Evolutionary conservation across 768 basidiomycete species (phyloP).

Genomic region (Hysterangium stoloniferum): DNA sequence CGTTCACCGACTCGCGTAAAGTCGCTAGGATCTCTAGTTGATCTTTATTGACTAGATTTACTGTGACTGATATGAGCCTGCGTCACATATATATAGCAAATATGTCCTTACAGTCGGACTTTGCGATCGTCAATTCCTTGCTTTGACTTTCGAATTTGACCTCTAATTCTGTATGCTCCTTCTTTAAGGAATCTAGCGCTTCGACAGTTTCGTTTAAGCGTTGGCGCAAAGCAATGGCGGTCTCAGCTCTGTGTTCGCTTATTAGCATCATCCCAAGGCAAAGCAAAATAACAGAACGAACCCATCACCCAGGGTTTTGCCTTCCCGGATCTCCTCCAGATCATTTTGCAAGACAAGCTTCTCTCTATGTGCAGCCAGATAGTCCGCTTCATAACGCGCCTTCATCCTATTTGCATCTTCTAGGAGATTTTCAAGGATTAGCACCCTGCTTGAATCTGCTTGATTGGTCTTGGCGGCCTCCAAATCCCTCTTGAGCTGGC

Average conservation of each 20-base stretch:
- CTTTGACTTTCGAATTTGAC: conserved; percentile 54
- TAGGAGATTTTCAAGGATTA: conserved; percentile 86
- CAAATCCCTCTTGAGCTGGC: conserved; percentile 74
- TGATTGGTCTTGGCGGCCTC: conserved; percentile 66
- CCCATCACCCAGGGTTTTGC: conserved; percentile 81
- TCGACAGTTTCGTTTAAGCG: conserved; percentile 83
- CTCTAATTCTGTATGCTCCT: conserved; percentile 62
- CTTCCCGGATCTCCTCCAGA: conserved; percentile 83
- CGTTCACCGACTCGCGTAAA: conserved; percentile 80
- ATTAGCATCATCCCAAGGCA: background rate
- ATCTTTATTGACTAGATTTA: conserved; percentile 87
- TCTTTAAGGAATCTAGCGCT: conserved; percentile 63
- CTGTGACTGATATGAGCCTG: conserved; percentile 31
- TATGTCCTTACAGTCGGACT: conserved; percentile 66
- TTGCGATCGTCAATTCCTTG: conserved; percentile 72
- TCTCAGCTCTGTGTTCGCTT: conserved; percentile 55
- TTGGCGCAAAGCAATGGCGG: conserved; percentile 81
- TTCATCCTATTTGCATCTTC: conserved; percentile 91
- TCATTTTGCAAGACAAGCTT: conserved; percentile 72
- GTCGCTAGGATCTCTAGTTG: conserved; percentile 84
- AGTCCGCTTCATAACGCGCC: conserved; percentile 80
- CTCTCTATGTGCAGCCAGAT: conserved; percentile 75
- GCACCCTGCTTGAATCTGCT: conserved; percentile 62
- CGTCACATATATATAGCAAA: conserved; percentile 8
- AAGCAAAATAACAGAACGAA: conserved; percentile 27